Evolutionary conservation across 345 rosid species (phyloP), one percentile per base, ranked within the genome.

Genomic region (Salix exigua): DNA sequence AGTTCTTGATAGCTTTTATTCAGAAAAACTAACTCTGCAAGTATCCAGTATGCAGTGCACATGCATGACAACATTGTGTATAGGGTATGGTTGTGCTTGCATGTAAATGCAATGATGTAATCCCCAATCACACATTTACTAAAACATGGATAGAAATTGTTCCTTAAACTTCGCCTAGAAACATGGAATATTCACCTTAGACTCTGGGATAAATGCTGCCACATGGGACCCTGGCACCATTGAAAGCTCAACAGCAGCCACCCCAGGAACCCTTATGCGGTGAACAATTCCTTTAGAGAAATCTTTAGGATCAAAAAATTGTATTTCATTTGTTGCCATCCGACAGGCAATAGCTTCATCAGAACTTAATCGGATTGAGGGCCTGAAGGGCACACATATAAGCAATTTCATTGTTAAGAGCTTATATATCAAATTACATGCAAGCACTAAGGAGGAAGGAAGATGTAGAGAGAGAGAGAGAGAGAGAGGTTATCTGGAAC

Each of bases 151-250:
- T 21, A 68, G 18, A 67, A 31, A 63, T 18, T 16, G 37, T 21
- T 33, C 23, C 67, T 23, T 7, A 68, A 61, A 82, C 13, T 31
- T 23, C 28, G 64, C 77, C 53, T 25, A 21, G 70, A 71, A 33
- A 28, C 42, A 55, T 11, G 58, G 58, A 79, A 68, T 16, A 73
- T 82, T 46, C 46, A 96, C 99, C 99, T 96, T 93, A 11, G 92
- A 87, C 83, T 96, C 99, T 16, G 97, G 96, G 83, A 96, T 91
- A 89, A 87, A 96, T 68, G 87, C 91, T 44, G 94, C 99, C 75
- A 96, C 84, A 78, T 96, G 91, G 48, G 95, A 89, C 42, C 96
- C 98, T 58, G 98, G 94, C 16, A 80, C 76, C 85, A 84, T 86
- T 26, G 99, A 93, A 58, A 96, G 94, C 91, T 92, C 94, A 80